Base-by-base conservation (phyloP, 23 red algal species). In the Porphyridium purpureum region DNA sequence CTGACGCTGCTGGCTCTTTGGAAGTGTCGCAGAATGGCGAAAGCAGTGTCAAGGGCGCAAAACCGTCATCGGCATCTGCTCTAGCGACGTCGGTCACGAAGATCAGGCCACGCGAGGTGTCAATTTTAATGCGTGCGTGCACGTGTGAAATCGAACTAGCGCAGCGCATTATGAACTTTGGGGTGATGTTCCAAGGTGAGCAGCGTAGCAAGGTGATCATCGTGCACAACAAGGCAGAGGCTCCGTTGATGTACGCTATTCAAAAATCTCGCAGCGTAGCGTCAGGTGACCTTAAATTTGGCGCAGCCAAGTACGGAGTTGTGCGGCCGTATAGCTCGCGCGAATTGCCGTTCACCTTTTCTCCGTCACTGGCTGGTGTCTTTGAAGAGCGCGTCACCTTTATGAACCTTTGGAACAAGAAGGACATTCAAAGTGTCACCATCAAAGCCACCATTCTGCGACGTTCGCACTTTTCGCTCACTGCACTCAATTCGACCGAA, bases 141-240 rank as follows among this genome's bases (percentile, higher is more conserved):
- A 56, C 64, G 26, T 79, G 66, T 26, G 32, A 55, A 32, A 70
- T 94, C 66, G 72, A 70, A 28, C 47, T 94, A 24, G 71, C 86
- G 20, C 86, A 81, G 23, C 55, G 66, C 24, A 40, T 61, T 30
- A 62, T 94, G 42, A 83, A 94, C 67, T 94, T 94, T 46, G 86
- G 86, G 11, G 35, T 31, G 28, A 69, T 94, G 19, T 42, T 33
- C 26, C 56, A 50, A 21, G 78, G 78, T 25, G 86, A 94, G 59
- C 86, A 79, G 48, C 59, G 72, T 31, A 64, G 72, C 27, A 94
- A 94, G 65, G 64, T 57, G 48, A 62, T 94, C 47, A 38, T 75
- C 5, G 46, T 94, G 48, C 69, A 80, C 25, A 94, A 94, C 57
- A 53, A 57, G 31, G 72, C 70, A 40, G 86, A 94, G 34, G 62